Evolutionary conservation across 768 basidiomycete genomes (phyloP), one percentile per base, ranked within the genome.

Genomic region (Amyloporia xantha): DNA sequence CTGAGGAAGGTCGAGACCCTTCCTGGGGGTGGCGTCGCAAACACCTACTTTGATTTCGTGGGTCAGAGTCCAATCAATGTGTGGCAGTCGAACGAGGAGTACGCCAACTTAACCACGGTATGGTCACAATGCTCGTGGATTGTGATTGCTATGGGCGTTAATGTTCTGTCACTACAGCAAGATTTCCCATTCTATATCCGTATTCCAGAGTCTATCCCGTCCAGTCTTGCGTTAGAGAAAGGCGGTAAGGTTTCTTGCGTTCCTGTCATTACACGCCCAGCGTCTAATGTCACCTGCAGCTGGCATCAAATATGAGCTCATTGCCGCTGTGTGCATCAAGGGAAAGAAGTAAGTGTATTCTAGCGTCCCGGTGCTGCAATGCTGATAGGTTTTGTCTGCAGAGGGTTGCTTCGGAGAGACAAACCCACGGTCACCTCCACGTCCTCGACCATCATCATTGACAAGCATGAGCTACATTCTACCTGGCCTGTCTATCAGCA

Each of bases 401-500:
- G 89, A 61, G 82, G 89, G 5, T 82, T 94, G 62, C 77, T 95
- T 48, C 88, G 90, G 28, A 82, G 85, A 53, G 82, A 86, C 56
- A 85, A 88, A 59, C 77, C 84, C 1, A 71, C 78, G 19, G 76
- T 88, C 37, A 67, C 80, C 25, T 79, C 82, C n/a, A 77, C 82
- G 11, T 73, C 79, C 17, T 78, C 86, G 27, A 70, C 76, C 11
- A 84, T 96, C 39, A 78, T 83, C 53, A 89, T 96, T 58, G 87
- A 91, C 72, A 96, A 95, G 65, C 92, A 95, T 60, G 93, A 95
- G 55, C 71, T 94, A 5, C 92, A 95, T 60, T 86, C 91, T 3
- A 84, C 89, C 1, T 96, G 93, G 93, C 92, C 93, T 2, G 77
- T 94, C 25, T 95, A 91, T 61, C 78, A 78, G 42, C 86, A 91